These are phyloP conservation scores for Eucalyptus tenuipes DNA, from an alignment of 345 rosid genomes.

Conservation along the genomic window DNA sequence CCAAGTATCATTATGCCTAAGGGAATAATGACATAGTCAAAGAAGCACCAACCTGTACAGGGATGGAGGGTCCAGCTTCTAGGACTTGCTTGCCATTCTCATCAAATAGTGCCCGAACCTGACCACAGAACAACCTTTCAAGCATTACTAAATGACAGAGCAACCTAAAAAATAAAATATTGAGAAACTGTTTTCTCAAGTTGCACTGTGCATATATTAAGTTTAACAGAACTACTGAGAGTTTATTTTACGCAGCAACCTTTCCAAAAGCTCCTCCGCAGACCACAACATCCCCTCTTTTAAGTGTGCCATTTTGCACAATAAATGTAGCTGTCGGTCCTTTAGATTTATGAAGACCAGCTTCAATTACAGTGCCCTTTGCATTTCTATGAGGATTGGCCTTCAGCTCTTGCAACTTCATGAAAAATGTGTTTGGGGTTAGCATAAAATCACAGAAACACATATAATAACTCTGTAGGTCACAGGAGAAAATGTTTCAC, in stretches of 20 bases:
- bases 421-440: conserved; percentile 8
- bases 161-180: neutral
- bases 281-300: conserved; percentile 79
- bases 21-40: neutral
- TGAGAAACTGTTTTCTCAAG: neutral
- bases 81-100: conserved; percentile 65
- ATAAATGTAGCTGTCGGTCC: conserved; percentile 89
- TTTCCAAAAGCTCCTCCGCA: conserved; percentile 98
- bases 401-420: conserved; percentile 88
- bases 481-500: neutral
- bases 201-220: neutral
- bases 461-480: neutral
- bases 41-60: conserved; percentile 60
- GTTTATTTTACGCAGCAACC: conserved; percentile 30
- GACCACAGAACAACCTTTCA: neutral
- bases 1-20: neutral
- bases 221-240: neutral
- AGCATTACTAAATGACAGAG: neutral
- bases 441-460: neutral
- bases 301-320: conserved; percentile 92
- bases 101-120: conserved; percentile 94
- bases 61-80: conserved; percentile 93
- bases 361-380: conserved; percentile 90
- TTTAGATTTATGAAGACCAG: conserved; percentile 87
- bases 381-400: conserved; percentile 97